These are phyloP conservation scores for Apostasia ramifera DNA, from an alignment of 106 monocot species.

Conservation along the genomic window DNA sequence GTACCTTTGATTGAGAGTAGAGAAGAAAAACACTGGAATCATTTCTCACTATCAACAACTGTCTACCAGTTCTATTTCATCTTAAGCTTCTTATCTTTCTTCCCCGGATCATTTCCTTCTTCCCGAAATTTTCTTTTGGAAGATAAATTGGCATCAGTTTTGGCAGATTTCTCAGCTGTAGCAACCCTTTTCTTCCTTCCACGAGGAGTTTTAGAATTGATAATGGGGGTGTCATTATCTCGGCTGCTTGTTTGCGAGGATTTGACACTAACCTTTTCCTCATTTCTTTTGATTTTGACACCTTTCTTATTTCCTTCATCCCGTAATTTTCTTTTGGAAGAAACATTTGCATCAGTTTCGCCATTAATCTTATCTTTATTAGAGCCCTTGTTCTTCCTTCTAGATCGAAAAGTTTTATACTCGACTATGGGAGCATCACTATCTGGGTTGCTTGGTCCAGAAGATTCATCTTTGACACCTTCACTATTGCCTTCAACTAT, in stretches of 20 bases:
- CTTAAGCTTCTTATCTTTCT: neutral
- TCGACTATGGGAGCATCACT: neutral
- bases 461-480: neutral
- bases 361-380: too few species aligned
- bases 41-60: neutral
- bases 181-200: neutral
- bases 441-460: too few species aligned
- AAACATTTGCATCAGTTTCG: neutral
- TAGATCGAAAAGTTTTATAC: too few species aligned
- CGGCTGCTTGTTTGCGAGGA: too few species aligned
- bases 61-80: neutral
- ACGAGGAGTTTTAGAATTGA: too few species aligned
- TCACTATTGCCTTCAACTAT: neutral
- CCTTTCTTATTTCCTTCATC: neutral
- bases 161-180: too few species aligned
- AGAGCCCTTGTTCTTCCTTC: neutral
- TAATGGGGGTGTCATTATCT: neutral
- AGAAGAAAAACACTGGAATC: too few species aligned
- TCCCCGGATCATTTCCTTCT: neutral
- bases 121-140: neutral
- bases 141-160: neutral
- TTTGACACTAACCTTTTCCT: neutral
- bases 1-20: neutral
- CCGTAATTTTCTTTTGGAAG: neutral
- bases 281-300: neutral